These are phyloP conservation scores for Stephanodiscus minutulus DNA, from an alignment of 108 stramenopile species.

Conservation along the genomic window DNA sequence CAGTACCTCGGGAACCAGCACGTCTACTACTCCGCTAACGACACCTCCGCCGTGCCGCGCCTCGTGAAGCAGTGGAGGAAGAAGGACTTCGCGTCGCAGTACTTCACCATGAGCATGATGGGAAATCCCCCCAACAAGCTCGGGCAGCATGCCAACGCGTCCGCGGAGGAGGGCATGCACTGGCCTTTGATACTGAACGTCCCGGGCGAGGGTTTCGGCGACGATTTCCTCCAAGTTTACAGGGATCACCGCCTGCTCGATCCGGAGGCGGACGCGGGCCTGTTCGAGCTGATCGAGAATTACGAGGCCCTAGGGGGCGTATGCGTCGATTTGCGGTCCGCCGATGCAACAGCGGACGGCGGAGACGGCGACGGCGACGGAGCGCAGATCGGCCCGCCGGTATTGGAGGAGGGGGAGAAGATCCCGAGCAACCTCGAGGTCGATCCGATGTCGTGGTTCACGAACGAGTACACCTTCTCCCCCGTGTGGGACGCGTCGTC, in stretches of 20 bases:
- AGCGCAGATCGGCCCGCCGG: constrained; percentile 30
- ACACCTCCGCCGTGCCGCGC: constrained; percentile 17
- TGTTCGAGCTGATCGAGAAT: constrained; percentile 40
- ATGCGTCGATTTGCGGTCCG: too few relatives aligned
- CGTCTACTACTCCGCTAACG: constrained; percentile 39
- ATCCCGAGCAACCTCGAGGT: constrained; percentile 58
- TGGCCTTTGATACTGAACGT: constrained; percentile 53
- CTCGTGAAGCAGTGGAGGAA: constrained; percentile 64
- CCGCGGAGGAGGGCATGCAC: constrained; percentile 29
- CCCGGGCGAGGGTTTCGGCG: constrained; percentile 60
- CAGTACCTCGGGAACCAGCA: constrained; percentile 62
- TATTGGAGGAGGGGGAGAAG: constrained; percentile 26
- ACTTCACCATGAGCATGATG: constrained; percentile 51
- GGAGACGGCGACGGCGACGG: constrained; percentile 18
- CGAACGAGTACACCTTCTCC: constrained; percentile 51
- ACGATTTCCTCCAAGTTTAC: constrained; percentile 49
- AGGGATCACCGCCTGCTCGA: constrained; percentile 36
- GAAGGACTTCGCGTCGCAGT: constrained; percentile 58
- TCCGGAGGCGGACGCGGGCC: constrained; percentile 33
- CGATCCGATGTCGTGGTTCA: constrained; percentile 44
- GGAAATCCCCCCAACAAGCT: constrained; percentile 38
- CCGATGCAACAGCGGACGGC: too few relatives aligned
- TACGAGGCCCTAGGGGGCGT: constrained; percentile 23
- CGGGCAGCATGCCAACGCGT: constrained; percentile 18
- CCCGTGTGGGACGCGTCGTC: constrained; percentile 47